Evolutionary conservation across 495 filamentous ascomycete species (phyloP), one percentile per base, ranked within the genome.

Genomic region (Cladorrhinum samala): DNA sequence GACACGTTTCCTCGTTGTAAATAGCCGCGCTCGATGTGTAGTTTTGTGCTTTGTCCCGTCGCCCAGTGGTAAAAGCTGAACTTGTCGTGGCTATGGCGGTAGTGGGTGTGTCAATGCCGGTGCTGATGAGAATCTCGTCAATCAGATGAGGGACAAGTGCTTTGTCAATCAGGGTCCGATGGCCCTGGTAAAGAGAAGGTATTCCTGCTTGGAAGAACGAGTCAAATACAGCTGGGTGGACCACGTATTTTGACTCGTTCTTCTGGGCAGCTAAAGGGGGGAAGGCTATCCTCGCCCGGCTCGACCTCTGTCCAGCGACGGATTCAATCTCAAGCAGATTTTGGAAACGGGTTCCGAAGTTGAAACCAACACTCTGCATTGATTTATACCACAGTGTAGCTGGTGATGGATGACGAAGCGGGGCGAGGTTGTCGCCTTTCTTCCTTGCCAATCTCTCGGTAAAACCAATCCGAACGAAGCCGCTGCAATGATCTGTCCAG

Each of bases 341-440:
- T 44, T 58, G 51, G 51, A 71, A 70, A 0, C 43, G 7, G 2
- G 62, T 60, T 0, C 66, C 67, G 30, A 60, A 71, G 4, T 40
- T 53, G 2, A 58, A 49, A 16, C 67, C 68, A 8, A 56, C 41
- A 5, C 64, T 55, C 7, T n/a, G 5, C 47, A 59, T 40, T 0
- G 54, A 43, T 52, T 67, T 65, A 52, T 72, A 72, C 67, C 68
- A 69, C 3, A 41, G 18, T 2, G 14, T 40, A 1, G 49, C 23
- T 9, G 49, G 13, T 2, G 36, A 7, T n/a, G 56, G 24, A 17
- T 39, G 14, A 2, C 56, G 14, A 2, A 62, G 44, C 20, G 52
- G 20, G 6, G 19, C 4, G 24, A 16, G 46, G 23, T 36, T 9
- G 3, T 5, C 13, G 3, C 14, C 17, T 7, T 20, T 27, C 27